phyloP scores from a whole-genome alignment of 1,139 yeast genomes.

The Zygosaccharomyces pseudobailii region DNA sequence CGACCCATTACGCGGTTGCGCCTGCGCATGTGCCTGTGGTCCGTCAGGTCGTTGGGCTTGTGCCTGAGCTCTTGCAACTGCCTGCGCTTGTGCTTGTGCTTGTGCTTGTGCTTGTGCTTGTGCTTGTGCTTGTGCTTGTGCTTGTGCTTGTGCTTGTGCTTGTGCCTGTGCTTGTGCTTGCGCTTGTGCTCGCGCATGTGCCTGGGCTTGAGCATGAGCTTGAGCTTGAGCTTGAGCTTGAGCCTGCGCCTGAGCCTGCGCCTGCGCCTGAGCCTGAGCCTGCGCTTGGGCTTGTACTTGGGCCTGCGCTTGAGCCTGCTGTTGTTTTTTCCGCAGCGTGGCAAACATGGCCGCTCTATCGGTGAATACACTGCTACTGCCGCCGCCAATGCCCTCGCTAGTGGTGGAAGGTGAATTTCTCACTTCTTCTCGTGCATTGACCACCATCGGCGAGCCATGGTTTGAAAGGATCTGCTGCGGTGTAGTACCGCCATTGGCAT shows the following conservation, averaged over 20 bases:
- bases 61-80: slow-evolving; percentile 16
- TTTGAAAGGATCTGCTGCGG: slow-evolving; percentile 22
- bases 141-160: slow-evolving; percentile 20
- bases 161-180: slow-evolving; percentile 13
- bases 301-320: slow-evolving; percentile 13
- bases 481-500: slow-evolving; percentile 2
- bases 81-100: slow-evolving; percentile 15
- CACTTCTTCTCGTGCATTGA: slow-evolving; percentile 16
- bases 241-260: slow-evolving; percentile 16
- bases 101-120: slow-evolving; percentile 19
- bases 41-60: slow-evolving; percentile 12
- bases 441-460: slow-evolving; percentile 26
- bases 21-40: slow-evolving; percentile 19
- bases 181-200: slow-evolving; percentile 9
- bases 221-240: slow-evolving; percentile 14
- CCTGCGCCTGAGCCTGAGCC: slow-evolving; percentile 21
- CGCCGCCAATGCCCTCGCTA: slow-evolving; percentile 6
- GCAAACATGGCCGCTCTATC: slow-evolving; percentile 37
- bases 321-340: slow-evolving; percentile 33
- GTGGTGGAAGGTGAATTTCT: slow-evolving; percentile 1
- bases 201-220: slow-evolving; percentile 12
- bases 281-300: slow-evolving; percentile 18
- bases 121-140: slow-evolving; percentile 16
- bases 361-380: slow-evolving; percentile 22
- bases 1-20: slow-evolving; percentile 19